Conservation (phyloP, 192 early-diverging fungal genomes). For the Coemansia sp. region DNA sequence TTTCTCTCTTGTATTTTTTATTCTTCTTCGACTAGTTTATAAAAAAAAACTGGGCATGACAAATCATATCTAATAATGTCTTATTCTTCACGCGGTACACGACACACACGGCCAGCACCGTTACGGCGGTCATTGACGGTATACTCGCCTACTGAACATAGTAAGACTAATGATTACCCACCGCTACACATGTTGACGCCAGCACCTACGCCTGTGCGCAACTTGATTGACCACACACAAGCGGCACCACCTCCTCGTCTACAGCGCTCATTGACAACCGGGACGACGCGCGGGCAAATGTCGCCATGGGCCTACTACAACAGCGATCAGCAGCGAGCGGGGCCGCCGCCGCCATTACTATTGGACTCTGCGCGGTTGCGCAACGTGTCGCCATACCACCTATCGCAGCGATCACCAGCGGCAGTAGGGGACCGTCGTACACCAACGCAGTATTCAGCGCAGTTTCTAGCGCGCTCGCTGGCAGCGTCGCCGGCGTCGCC, state of each 20-base stretch:
- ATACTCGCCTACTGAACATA: background rate
- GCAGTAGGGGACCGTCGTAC: background rate
- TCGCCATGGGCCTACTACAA: conserved; percentile 2
- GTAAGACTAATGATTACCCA: background rate
- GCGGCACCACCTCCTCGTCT: background rate
- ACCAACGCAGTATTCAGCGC: conserved; percentile 8
- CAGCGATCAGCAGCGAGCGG: conserved; percentile 7
- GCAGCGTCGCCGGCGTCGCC: background rate
- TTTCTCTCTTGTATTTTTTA: background rate
- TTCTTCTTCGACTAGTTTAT: background rate
- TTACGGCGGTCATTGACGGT: conserved; percentile 1
- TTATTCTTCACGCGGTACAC: conserved; percentile 1
- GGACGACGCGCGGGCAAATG: conserved; percentile 7
- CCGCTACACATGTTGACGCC: conserved; percentile 27
- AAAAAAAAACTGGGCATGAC: background rate
- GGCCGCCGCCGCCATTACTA: background rate
- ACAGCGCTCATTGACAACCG: conserved; percentile 4
- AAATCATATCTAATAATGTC: conserved; percentile 4
- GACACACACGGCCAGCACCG: background rate
- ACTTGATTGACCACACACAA: background rate
- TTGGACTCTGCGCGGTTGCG: conserved; percentile 3
- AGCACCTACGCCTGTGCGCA: conserved; percentile 20
- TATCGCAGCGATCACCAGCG: background rate
- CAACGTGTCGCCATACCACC: conserved; percentile 10
- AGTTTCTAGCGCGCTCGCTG: conserved; percentile 9